These are phyloP conservation scores for Phaffia rhodozyma DNA, from an alignment of 1,284 basidiomycete species.

Conservation along the genomic window DNA sequence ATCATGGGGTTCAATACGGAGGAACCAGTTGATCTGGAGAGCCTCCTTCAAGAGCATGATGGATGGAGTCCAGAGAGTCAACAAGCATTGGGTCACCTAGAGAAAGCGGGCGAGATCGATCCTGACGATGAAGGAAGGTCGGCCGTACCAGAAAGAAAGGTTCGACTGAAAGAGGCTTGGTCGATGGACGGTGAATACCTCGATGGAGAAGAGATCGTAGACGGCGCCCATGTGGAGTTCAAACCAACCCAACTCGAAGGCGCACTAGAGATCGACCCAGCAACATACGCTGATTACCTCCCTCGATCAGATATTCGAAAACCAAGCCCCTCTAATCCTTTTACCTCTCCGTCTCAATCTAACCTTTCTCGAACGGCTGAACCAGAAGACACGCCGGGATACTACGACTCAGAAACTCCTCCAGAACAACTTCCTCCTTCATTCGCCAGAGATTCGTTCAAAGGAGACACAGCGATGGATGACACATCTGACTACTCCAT, in stretches of 20 bases:
- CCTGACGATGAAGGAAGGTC: too few species aligned
- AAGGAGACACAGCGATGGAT: background rate
- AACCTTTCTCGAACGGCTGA: too few species aligned
- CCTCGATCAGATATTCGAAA: too few species aligned
- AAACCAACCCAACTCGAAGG: constrained; percentile 7
- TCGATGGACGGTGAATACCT: too few species aligned
- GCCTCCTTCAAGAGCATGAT: background rate
- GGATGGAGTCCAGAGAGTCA: background rate
- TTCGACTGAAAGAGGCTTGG: too few species aligned
- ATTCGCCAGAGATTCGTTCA: too few species aligned
- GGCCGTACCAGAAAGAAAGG: too few species aligned
- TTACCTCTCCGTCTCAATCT: background rate
- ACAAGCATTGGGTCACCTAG: background rate
- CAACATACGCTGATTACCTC: background rate
- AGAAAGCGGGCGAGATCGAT: background rate
- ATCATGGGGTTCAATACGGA: too few species aligned
- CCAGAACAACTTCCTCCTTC: background rate
- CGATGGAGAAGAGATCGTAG: background rate
- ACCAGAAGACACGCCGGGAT: too few species aligned
- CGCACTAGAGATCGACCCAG: constrained; percentile 10
- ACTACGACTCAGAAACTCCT: background rate
- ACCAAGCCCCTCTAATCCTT: background rate
- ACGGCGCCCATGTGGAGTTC: background rate
- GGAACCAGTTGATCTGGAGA: too few species aligned
- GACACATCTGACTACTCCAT: background rate